phyloP scores from a whole-genome alignment of 352 stramenopile genomes.

The Globisporangium solare region DNA sequence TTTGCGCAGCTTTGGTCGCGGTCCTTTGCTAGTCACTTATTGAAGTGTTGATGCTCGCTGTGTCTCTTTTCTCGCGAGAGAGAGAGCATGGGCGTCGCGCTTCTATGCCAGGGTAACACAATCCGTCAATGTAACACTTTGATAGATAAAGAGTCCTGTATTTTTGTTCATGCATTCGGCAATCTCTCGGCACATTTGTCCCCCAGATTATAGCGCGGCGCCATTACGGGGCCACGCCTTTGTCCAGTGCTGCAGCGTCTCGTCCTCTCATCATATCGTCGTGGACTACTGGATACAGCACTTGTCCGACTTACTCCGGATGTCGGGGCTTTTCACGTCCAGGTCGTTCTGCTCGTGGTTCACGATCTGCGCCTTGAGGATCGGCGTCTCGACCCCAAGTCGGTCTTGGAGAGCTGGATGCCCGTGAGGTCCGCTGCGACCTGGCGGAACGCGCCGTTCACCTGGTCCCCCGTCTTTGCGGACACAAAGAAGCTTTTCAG shows the following conservation, averaged over 20 bases:
- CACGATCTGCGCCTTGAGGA: slow-evolving; percentile 90
- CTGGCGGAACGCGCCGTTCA: slow-evolving; percentile 86
- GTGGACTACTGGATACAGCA: slow-evolving; percentile 47
- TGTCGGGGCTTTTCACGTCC: slow-evolving; percentile 78
- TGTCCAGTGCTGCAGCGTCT: too few relatives aligned
- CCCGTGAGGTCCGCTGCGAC: slow-evolving; percentile 81
- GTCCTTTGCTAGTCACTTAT: slow-evolving; percentile 13
- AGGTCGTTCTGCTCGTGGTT: slow-evolving; percentile 91
- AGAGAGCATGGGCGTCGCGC: not conserved
- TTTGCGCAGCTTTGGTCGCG: slow-evolving; percentile 2
- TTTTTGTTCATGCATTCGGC: slow-evolving; percentile 2
- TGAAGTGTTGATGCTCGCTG: not conserved
- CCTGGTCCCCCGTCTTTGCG: slow-evolving; percentile 91
- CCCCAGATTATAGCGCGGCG: not conserved
- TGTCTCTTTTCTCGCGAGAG: slow-evolving; percentile 1
- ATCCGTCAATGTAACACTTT: slow-evolving; percentile 78
- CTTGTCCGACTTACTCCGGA: slow-evolving; percentile 38
- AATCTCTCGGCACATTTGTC: slow-evolving; percentile 6
- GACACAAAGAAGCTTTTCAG: slow-evolving; percentile 91
- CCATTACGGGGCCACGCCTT: not conserved
- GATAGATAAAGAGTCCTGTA: slow-evolving; percentile 32
- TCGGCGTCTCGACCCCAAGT: slow-evolving; percentile 74
- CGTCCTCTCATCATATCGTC: not conserved
- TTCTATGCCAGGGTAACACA: slow-evolving; percentile 39
- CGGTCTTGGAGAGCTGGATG: slow-evolving; percentile 75